Base-by-base conservation (phyloP, 2,329 filamentous ascomycete species). In the Lasiodiplodia sp. region DNA sequence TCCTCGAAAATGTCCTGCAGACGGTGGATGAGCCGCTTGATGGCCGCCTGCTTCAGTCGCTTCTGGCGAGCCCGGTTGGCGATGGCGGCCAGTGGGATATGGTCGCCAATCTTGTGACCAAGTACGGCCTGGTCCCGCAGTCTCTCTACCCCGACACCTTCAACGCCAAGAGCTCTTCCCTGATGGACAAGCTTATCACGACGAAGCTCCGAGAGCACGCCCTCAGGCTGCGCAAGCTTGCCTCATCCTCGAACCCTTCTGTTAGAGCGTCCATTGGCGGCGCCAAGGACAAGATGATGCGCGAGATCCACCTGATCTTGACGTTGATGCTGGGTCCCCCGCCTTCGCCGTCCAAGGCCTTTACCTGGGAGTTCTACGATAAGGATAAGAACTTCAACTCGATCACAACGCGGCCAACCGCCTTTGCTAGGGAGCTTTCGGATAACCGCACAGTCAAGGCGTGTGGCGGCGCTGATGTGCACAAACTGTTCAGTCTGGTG, bases 21-120 rank as follows among this genome's bases (percentile, higher is more conserved):
- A 96, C 93, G 0, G 86, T 88, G 0, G 82, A 84, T 64, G 86
- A 93, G 73, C 88, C 90, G 40, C 84, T 96, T 1, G 92, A 94
- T 72, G 86, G 89, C 25, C 83, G 94, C 11, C 81, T 96, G 4
- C 85, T 97, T 3, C 90, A 94, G 77, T 86, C 86, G 4, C 81
- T 97, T 3, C 82, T 95, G 34, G 81, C 82, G 0, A 85, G 87
- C 25, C 90, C 93, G 0, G 89, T 96, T 4, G 87, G 86, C 8
- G 94, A 97, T 76, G 93, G 94, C 34, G 93, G 94, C 0, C 93
- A 96, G 78, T 96, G 92, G 92, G 93, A 96, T 78, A 96, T 97
- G 93, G 91, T 94, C 2, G 91, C 89, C 72, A 97, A 96, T 75
- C 83, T 97, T 11, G 92, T 97, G 5, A 82, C 88, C 55, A 97